Evolutionary conservation across 2,329 filamentous ascomycete genomes (phyloP).

Genomic region (Phaeophleospora eucalypticola): DNA sequence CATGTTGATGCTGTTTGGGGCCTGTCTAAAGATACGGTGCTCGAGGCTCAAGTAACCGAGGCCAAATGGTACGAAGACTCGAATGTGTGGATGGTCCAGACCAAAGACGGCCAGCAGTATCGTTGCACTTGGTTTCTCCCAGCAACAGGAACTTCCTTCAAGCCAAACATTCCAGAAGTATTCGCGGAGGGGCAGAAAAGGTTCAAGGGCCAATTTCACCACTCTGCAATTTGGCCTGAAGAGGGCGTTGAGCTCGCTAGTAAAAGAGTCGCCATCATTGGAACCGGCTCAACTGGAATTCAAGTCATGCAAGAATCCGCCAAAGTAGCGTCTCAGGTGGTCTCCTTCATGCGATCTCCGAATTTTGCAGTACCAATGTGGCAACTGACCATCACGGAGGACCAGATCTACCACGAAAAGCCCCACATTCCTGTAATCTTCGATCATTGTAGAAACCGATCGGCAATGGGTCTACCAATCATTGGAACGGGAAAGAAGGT

Average conservation of each 20-base stretch:
- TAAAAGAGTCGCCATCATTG: conserved; percentile 33
- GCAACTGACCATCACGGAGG: conserved; percentile 43
- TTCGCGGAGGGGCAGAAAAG: conserved; percentile 31
- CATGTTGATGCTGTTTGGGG: conserved; percentile 55
- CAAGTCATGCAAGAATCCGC: conserved; percentile 32
- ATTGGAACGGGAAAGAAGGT: conserved; percentile 54
- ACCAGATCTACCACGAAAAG: conserved; percentile 35
- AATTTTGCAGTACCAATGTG: conserved; percentile 62
- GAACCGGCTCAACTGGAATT: conserved; percentile 37
- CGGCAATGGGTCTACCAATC: conserved; percentile 44
- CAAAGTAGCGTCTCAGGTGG: conserved; percentile 37
- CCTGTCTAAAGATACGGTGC: conserved; percentile 55
- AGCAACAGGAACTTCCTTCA: conserved; percentile 38
- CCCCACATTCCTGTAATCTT: conserved; percentile 8
- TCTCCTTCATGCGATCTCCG: conserved; percentile 63
- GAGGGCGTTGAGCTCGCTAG: conserved; percentile 31
- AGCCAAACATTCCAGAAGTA: conserved; percentile 35
- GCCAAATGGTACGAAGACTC: conserved; percentile 44
- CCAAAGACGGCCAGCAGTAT: conserved; percentile 18
- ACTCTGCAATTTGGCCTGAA: conserved; percentile 41
- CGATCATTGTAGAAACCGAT: conserved; percentile 11
- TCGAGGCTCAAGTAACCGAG: conserved; percentile 52
- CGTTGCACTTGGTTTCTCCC: conserved; percentile 36
- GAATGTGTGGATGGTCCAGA: conserved; percentile 8
- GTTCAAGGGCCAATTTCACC: conserved; percentile 39